Conservation (phyloP, 2,329 filamentous ascomycete genomes). For the Alternaria solani region DNA sequence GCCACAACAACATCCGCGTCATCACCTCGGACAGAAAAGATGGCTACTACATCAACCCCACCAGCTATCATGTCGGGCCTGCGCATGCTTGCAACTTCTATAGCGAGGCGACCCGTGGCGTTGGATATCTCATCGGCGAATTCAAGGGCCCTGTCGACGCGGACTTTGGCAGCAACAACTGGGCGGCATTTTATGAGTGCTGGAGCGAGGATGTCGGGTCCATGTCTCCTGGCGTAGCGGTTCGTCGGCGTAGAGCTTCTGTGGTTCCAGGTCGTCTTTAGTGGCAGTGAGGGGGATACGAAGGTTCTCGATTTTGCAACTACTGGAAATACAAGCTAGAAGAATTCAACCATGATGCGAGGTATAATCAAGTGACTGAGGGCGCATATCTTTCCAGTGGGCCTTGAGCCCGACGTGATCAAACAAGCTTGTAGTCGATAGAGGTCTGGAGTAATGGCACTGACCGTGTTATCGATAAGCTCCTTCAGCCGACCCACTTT, state of each 20-base stretch:
- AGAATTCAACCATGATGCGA: no score
- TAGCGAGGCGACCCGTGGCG: constrained; percentile 2
- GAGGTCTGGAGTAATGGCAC: constrained; percentile 11
- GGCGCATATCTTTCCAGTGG: not conserved
- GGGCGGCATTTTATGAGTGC: constrained; percentile 20
- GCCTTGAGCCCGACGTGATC: not conserved
- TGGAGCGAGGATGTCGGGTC: not conserved
- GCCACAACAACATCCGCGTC: not conserved
- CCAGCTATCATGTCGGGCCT: constrained; percentile 7
- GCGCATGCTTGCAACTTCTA: constrained; percentile 16
- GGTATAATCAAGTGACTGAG: not conserved
- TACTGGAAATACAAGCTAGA: not conserved
- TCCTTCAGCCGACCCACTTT: constrained; percentile 10
- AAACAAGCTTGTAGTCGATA: not conserved
- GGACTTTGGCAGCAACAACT: constrained; percentile 2
- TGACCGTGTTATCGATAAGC: constrained; percentile 17
- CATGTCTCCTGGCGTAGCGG: not conserved
- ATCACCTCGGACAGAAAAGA: constrained; percentile 4
- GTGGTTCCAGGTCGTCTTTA: not conserved
- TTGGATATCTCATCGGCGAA: constrained; percentile 15
- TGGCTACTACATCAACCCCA: constrained; percentile 12
- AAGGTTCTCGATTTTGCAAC: not conserved
- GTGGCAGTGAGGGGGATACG: not conserved
- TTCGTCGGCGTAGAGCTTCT: not conserved
- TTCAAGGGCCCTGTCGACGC: constrained; percentile 8